A percentile compares a stretch with the other conserved stretches of the same genome.
These are phyloP conservation scores for Geranomyces michiganensis DNA, from an alignment of 192 early-diverging fungal species.

Conservation along the genomic window DNA sequence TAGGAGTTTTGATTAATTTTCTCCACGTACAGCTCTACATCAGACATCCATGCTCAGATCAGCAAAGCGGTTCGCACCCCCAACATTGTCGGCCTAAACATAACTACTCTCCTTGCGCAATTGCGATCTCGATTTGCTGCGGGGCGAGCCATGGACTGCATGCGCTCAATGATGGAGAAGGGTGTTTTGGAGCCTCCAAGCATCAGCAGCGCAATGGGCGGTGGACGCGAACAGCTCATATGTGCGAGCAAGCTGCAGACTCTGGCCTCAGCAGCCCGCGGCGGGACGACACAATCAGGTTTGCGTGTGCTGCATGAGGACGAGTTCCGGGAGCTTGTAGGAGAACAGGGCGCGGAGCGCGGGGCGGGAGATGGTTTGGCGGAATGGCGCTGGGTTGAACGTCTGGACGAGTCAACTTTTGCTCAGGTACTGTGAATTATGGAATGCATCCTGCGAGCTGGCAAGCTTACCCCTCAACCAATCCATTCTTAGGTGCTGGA, in stretches of 20 bases:
- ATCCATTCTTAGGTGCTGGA: not conserved
- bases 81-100: conserved; percentile 13
- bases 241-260: conserved; percentile 9
- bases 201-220: not conserved
- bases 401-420: conserved; percentile 29
- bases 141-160: conserved; percentile 18
- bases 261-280: conserved; percentile 4
- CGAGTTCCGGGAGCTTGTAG: conserved; percentile 21
- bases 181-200: conserved; percentile 26
- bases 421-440: conserved; percentile 25
- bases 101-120: conserved; percentile 11
- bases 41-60: conserved; percentile 17
- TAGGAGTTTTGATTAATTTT: not conserved
- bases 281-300: conserved; percentile 8
- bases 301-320: conserved; percentile 24
- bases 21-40: not conserved
- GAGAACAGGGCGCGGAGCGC: not conserved
- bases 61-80: not conserved
- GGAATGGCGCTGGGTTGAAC: conserved; percentile 45
- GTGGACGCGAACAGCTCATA: not conserved
- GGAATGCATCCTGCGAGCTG: not conserved
- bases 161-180: conserved; percentile 17
- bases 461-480: not conserved
- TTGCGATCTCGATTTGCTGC: conserved; percentile 17
- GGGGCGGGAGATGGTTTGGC: conserved; percentile 28